These are phyloP conservation scores for Scopulariopsis brevicaulis DNA, from an alignment of 2,329 filamentous ascomycete genomes.

Conservation along the genomic window DNA sequence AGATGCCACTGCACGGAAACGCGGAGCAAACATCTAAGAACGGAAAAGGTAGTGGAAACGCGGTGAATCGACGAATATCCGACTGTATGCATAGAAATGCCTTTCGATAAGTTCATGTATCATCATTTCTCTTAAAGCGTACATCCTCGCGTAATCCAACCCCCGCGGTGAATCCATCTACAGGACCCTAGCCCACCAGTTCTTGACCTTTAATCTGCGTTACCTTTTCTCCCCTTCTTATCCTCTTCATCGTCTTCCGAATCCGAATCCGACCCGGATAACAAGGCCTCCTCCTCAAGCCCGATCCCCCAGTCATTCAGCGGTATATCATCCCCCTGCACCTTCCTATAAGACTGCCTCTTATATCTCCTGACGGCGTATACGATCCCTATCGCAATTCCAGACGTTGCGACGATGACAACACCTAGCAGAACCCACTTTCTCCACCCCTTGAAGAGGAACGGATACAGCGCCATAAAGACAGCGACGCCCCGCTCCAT, in stretches of 20 bases:
- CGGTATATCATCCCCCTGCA: conserved; percentile 3
- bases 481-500: conserved; percentile 14
- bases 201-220: no score
- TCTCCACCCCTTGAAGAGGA: conserved; percentile 21
- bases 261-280: neutral
- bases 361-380: neutral
- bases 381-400: neutral
- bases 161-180: no score
- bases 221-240: neutral
- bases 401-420: conserved; percentile 6
- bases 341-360: neutral
- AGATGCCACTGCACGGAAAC: no score
- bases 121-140: no score
- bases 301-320: conserved; percentile 1
- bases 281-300: neutral
- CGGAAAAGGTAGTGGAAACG: no score
- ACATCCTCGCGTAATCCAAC: no score
- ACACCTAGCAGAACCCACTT: conserved; percentile 14
- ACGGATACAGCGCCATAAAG: conserved; percentile 19
- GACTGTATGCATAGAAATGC: no score
- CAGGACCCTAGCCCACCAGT: no score
- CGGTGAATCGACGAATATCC: no score
- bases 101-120: no score
- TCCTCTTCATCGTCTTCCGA: neutral
- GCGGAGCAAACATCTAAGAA: no score